Evolutionary conservation across 2,329 filamentous ascomycete genomes (phyloP).

Genomic region (Aspergillus japonicus): DNA sequence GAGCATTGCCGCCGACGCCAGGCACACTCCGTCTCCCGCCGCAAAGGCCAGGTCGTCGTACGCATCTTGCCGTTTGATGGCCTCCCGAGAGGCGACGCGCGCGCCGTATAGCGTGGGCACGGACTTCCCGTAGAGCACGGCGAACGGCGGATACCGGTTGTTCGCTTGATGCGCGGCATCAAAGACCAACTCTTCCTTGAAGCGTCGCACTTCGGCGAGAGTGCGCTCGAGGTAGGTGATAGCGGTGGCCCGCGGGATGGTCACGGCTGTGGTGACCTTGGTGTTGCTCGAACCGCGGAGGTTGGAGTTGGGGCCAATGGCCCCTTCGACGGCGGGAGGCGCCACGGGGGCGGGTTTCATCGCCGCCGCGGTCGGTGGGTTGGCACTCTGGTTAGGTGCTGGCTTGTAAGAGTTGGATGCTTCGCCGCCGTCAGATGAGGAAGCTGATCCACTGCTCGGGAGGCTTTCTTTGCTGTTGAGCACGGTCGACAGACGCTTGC

Average conservation of each 20-base stretch:
- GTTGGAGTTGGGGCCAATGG: conserved; percentile 27
- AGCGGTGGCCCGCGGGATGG: conserved; percentile 56
- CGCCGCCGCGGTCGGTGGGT: background rate
- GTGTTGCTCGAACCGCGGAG: conserved; percentile 24
- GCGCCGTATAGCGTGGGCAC: conserved; percentile 83
- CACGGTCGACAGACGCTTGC: conserved; percentile 39
- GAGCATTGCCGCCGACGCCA: conserved; percentile 81
- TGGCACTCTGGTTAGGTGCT: conserved; percentile 2
- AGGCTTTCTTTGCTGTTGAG: conserved; percentile 23
- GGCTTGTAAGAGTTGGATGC: background rate
- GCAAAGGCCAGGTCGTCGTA: conserved; percentile 88
- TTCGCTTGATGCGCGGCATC: conserved; percentile 55
- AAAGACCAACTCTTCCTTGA: conserved; percentile 73
- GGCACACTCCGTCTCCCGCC: conserved; percentile 82
- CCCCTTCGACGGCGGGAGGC: conserved; percentile 31
- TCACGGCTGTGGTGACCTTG: conserved; percentile 36
- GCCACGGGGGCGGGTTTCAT: background rate
- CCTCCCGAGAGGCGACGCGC: conserved; percentile 68
- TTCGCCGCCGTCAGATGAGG: conserved; percentile 16
- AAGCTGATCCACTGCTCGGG: conserved; percentile 11
- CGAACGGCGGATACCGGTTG: conserved; percentile 80
- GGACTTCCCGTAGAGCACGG: conserved; percentile 81
- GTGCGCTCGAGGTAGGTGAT: conserved; percentile 72
- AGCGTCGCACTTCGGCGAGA: conserved; percentile 67
- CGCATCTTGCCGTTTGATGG: conserved; percentile 71